Conservation (phyloP, 2,329 filamentous ascomycete species). For the Stagonosporopsis rhizophila region DNA sequence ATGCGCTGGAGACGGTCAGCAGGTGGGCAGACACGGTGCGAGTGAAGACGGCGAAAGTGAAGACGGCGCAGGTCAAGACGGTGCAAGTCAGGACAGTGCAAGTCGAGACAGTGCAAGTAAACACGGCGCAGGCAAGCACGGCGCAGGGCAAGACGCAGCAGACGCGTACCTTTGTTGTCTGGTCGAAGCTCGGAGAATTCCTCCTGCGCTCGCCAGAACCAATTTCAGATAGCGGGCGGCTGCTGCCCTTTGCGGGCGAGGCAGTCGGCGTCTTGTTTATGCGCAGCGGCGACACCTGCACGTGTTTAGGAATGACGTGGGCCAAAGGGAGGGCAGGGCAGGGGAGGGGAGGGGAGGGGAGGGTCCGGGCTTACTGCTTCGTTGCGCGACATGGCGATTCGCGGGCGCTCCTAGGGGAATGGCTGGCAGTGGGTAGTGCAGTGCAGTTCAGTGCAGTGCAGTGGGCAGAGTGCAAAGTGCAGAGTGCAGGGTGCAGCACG, state of each 20-base stretch:
- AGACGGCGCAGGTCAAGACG: no score
- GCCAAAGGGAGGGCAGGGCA: no score
- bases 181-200: constrained; percentile 92
- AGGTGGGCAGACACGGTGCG: neutral
- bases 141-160: neutral
- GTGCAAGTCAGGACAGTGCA: no score
- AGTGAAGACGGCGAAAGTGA: neutral
- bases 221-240: constrained; percentile 82
- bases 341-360: no score
- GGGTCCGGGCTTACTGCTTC: constrained; percentile 47
- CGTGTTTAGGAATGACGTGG: constrained; percentile 1
- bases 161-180: constrained; percentile 69
- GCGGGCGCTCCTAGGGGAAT: neutral
- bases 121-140: neutral
- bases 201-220: constrained; percentile 83
- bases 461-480: constrained; percentile 7
- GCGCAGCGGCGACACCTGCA: constrained; percentile 76
- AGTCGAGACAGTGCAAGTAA: neutral
- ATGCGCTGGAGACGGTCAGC: constrained; percentile 64
- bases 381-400: constrained; percentile 48
- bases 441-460: neutral
- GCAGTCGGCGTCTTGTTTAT: constrained; percentile 73
- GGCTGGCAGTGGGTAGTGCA: neutral
- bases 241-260: constrained; percentile 69
- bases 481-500: no score